Evolutionary conservation across 2,329 filamentous ascomycete species (phyloP).

Genomic region (Calonectria pauciramosa): DNA sequence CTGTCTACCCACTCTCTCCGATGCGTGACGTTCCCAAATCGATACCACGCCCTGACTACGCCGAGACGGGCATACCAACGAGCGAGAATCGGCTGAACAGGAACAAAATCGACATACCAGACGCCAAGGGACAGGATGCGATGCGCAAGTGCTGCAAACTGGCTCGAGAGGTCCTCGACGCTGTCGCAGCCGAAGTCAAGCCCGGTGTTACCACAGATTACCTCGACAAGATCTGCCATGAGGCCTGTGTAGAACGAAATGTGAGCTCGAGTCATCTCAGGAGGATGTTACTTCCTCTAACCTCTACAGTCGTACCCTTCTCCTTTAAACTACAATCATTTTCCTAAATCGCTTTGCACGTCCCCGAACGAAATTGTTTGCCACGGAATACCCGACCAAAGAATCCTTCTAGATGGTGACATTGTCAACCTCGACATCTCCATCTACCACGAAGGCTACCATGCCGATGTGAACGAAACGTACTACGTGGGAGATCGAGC

Average conservation of each 20-base stretch:
- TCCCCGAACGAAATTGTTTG: conserved; percentile 98
- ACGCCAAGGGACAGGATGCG: conserved; percentile 83
- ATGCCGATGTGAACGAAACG: conserved; percentile 97
- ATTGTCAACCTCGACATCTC: conserved; percentile 98
- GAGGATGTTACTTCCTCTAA: conserved; percentile 6
- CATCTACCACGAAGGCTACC: conserved; percentile 93
- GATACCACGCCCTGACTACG: conserved; percentile 90
- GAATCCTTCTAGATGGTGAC: conserved; percentile 89
- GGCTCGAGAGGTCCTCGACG: conserved; percentile 91
- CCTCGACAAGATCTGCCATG: conserved; percentile 94
- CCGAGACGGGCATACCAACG: conserved; percentile 81
- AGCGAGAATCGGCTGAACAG: conserved; percentile 73
- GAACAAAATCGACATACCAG: conserved; percentile 86
- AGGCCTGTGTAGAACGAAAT: conserved; percentile 92
- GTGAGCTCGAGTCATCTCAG: conserved; percentile 48
- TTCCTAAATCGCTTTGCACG: conserved; percentile 98
- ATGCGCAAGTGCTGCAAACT: conserved; percentile 95
- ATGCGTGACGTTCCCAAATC: conserved; percentile 80
- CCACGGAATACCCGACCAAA: conserved; percentile 96
- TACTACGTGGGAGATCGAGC: conserved; percentile 97
- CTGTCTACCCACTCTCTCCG: conserved; percentile 88
- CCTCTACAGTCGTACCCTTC: conserved; percentile 87
- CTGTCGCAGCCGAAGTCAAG: conserved; percentile 84
- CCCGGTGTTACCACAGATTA: conserved; percentile 97
- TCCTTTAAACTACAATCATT: conserved; percentile 93